Evolutionary conservation across 495 filamentous ascomycete species (phyloP).

Genomic region (Pyronema omphalodes): DNA sequence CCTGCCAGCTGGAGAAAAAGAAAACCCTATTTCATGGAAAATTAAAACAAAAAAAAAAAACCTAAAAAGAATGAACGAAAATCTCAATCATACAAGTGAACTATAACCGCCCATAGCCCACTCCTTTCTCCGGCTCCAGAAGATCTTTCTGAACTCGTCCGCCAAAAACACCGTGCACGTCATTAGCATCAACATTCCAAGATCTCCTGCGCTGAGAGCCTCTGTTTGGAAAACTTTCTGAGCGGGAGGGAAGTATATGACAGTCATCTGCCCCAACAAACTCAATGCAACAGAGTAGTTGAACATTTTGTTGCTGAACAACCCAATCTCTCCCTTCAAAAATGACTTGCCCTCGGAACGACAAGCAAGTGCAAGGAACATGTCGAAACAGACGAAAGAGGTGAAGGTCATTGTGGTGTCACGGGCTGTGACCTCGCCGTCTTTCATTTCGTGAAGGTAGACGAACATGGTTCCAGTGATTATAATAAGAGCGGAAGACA

Average conservation of each 20-base stretch:
- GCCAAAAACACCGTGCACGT: conserved; percentile 86
- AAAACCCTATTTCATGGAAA: neutral
- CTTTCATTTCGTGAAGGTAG: conserved; percentile 79
- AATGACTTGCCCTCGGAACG: conserved; percentile 81
- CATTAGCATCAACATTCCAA: conserved; percentile 49
- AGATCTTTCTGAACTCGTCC: conserved; percentile 72
- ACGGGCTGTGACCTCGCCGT: conserved; percentile 66
- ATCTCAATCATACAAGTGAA: conserved; percentile 8
- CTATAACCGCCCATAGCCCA: conserved; percentile 29
- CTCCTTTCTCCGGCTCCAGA: conserved; percentile 25
- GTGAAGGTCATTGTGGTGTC: conserved; percentile 99
- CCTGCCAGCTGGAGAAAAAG: neutral
- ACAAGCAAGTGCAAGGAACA: conserved; percentile 93
- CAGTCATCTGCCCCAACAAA: conserved; percentile 64
- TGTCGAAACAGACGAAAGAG: conserved; percentile 94
- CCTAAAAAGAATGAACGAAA: neutral
- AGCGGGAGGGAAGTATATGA: conserved; percentile 84
- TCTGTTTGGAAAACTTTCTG: conserved; percentile 94
- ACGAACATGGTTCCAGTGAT: conserved; percentile 80
- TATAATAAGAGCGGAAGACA: conserved; percentile 76
- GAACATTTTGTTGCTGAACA: conserved; percentile 81
- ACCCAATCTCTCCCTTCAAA: conserved; percentile 60
- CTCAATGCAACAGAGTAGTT: conserved; percentile 82
- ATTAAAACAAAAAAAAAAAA: neutral
- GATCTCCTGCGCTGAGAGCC: conserved; percentile 51